Evolutionary conservation across 192 early-diverging fungal genomes (phyloP), one percentile per base, ranked within the genome.

Genomic region (Podila epigama): DNA sequence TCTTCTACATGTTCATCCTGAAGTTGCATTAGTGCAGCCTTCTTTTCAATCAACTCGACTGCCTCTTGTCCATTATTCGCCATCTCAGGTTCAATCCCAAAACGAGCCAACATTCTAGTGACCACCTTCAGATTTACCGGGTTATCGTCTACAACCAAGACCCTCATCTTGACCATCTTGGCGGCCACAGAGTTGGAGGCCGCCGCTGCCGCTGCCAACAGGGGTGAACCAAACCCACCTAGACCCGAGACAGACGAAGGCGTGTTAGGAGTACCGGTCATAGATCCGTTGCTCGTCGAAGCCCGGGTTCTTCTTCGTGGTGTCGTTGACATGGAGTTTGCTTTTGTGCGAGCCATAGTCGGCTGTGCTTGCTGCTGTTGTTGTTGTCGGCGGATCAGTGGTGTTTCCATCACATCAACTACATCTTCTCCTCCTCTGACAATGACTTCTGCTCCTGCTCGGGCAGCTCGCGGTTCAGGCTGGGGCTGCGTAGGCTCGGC

Each of bases 101-200:
- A 29, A 1, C 79, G 72, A 2, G 54, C 66, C 6, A 83, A 42
- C 79, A 83, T 72, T 57, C 64, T 77, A 31, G 51, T 51, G 42
- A 73, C 54, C 25, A 83, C 82, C 59, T 79, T 68, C 40, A 77
- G 75, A 64, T 81, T 81, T 27, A 85, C 69, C 1, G 69, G 75
- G 66, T 85, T 85, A 37, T 81, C 82, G 40, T 85, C 84, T 9
- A 85, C 75, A n/a, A 85, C 63, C n/a, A 84, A 22, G 3, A 77
- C 73, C 37, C 51, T 68, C 28, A 77, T 32, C 33, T 60, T 77
- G 56, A 60, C 60, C 66, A 77, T 18, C 56, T 61, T 68, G 1
- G 56, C 33, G 42, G 73, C 56, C 1, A 58, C 60, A 8, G 73
- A 77, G 11, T 35, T 52, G 7, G 66, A 68, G 3, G 66, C 73